These are phyloP conservation scores for Rhodosporidiobolus odoratus DNA, from an alignment of 768 basidiomycete genomes.

Conservation along the genomic window DNA sequence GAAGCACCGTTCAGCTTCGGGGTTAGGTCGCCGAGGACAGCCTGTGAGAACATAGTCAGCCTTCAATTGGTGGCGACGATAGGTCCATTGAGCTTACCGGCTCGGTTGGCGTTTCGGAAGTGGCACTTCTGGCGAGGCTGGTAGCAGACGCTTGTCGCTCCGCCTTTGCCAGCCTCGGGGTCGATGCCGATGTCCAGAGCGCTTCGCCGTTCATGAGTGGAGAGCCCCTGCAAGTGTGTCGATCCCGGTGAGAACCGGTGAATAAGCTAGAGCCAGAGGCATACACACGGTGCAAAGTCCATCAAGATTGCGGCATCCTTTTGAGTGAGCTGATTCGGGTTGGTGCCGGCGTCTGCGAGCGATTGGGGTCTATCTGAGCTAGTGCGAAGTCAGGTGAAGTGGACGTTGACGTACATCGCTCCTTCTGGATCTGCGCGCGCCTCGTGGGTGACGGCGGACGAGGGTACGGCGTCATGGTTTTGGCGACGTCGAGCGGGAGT, in stretches of 20 bases:
- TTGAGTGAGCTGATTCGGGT: slow-evolving; percentile 45
- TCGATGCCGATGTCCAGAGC: background rate
- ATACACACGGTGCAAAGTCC: slow-evolving; percentile 44
- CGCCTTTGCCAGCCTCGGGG: background rate
- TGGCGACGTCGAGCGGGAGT: slow-evolving; percentile 87
- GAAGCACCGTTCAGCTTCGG: background rate
- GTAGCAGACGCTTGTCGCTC: background rate
- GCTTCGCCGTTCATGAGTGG: slow-evolving; percentile 29
- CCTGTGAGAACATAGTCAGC: background rate
- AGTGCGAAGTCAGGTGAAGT: slow-evolving; percentile 35
- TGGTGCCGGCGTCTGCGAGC: slow-evolving; percentile 46
- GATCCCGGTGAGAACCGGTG: slow-evolving; percentile 35
- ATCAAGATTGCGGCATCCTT: slow-evolving; percentile 44
- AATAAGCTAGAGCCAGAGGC: slow-evolving; percentile 50
- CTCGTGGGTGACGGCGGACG: slow-evolving; percentile 94
- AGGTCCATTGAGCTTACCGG: background rate
- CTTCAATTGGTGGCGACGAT: background rate
- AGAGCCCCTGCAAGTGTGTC: slow-evolving; percentile 8
- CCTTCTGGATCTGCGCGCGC: slow-evolving; percentile 75
- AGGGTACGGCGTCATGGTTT: slow-evolving; percentile 92
- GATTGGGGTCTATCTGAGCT: slow-evolving; percentile 65
- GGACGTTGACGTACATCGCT: slow-evolving; percentile 58
- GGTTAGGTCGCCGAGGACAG: background rate
- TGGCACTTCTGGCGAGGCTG: background rate
- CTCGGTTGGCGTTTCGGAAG: slow-evolving; percentile 13